Base-by-base conservation (phyloP, 148 eudicot species). In the Nyssa sinensis region DNA sequence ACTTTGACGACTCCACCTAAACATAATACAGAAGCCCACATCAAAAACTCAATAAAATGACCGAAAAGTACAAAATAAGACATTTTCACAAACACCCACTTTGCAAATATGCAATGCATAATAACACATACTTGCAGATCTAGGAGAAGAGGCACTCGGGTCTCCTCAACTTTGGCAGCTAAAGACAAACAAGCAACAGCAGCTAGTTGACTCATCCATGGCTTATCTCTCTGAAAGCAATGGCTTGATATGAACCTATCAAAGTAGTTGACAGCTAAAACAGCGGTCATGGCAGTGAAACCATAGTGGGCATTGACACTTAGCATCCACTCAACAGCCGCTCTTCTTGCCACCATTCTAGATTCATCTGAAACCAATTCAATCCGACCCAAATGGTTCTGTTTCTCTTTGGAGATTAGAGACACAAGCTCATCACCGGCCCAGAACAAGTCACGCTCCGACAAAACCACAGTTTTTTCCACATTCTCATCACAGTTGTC, bases 161-260 rank as follows among this genome's bases (percentile, higher is more conserved):
- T 84, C 71, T 89, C 98, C 83, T 89, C 91, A 72, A 91, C 76
- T 73, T 94, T 94, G 53, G 97, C 85, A 85, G 97, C 98, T 63
- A 94, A 62, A 69, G 98, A 89, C 31, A 94, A 87, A 66, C 91
- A 91, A 77, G 97, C 93, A 78, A 91, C 82, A 77, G 94, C 89
- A 74, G 76, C 87, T 69, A 94, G 83, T 41, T 94, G 98, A 64
- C 76, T 72, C 89, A 89, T 79, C 98, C 98, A 94, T 39, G 93
- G 90, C 82, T 74, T 79, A 27, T 91, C 90, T 62, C 53, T 77
- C 73, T 85, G 90, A 74, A 83, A 81, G 64, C 79, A 70, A 61
- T 75, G 25, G 47, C 88, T 88, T 21, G 83, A 39, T 7, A 84
- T 66, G 73, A 88, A 89, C 67, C 87, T 87, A 66, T 91, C 94